Base-by-base conservation (phyloP, 2,329 filamentous ascomycete genomes). In the Alternaria triticimaculans region DNA sequence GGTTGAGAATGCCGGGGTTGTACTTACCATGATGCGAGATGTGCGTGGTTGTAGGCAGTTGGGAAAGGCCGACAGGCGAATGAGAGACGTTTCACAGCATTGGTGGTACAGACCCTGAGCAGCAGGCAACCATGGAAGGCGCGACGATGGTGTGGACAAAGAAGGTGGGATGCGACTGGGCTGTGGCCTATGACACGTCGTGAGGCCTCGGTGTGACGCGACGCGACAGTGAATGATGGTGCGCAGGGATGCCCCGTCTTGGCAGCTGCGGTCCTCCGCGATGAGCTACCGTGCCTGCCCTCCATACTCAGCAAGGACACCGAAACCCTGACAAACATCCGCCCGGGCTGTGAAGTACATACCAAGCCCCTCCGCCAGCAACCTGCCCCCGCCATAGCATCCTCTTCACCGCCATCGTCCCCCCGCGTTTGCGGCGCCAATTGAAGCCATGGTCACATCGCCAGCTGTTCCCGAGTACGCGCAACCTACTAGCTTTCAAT, bases 391-490 rank as follows among this genome's bases (percentile, higher is more conserved):
- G 55, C 62, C 48, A 60, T 63, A 53, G 50, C 53, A 26, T 61
- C 37, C 33, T 25, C 21, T 41, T 25, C 58, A 37, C 64, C 46
- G 53, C 49, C 37, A 53, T 50, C 25, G 58, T 33, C 60, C 54
- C 55, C 62, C 56, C 69, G 65, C 68, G 55, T 64, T 51, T 65
- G 62, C 70, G 71, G 69, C 73, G 60, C 69, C 69, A 68, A 68
- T 69, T 67, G 71, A 75, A 23, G 75, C 72, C 73, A 83, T 83
- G 81, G 79, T 82, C 68, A 77, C 75, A 50, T 70, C 78, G 56
- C 80, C 81, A 68, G 79, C 80, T 71, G 77, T 81, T 68, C 80
- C 78, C 65, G 81, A 83, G 81, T 82, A 81, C 65, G 80, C 71
- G 60, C 65, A 66, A 58, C 59, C 62, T 65, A 55, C 62, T 64